A percentile compares a stretch with the other conserved stretches of the same genome.
Evolutionary conservation across 495 filamentous ascomycete genomes (phyloP).

Genomic region (Podospora conica): DNA sequence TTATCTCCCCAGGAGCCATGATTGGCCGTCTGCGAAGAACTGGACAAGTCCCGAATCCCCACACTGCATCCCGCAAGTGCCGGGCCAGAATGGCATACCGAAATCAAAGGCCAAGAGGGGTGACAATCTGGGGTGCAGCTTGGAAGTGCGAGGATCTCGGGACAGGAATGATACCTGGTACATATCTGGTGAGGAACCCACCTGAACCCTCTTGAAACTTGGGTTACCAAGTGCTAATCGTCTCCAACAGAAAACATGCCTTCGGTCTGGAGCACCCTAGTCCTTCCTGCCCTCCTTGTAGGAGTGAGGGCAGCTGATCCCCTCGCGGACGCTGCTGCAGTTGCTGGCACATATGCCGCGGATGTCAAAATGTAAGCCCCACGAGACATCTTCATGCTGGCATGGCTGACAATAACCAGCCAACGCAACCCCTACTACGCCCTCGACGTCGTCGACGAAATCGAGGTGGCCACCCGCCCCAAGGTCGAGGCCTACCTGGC

Average conservation of each 20-base stretch:
- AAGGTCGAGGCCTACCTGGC: slow-evolving; percentile 7
- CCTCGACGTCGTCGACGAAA: slow-evolving; percentile 1
- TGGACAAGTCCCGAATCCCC: neutral
- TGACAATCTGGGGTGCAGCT: neutral
- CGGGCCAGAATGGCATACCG: neutral
- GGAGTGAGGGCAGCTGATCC: neutral
- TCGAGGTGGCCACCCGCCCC: neutral
- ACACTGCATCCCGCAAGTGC: neutral
- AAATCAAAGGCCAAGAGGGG: neutral
- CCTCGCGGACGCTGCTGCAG: neutral
- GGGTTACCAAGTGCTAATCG: neutral
- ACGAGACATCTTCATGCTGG: neutral
- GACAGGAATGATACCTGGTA: neutral
- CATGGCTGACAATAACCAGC: neutral
- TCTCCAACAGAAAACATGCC: neutral
- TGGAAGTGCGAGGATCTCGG: neutral
- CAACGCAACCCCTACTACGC: neutral
- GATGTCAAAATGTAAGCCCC: slow-evolving; percentile 2
- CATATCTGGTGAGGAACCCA: neutral
- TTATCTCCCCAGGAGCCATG: neutral
- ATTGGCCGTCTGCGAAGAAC: neutral
- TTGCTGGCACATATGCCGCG: neutral
- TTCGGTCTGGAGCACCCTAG: neutral
- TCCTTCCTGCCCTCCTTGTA: neutral
- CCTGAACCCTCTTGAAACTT: neutral